Base-by-base conservation (phyloP, 345 rosid genomes). In the Cardamine occulta region DNA sequence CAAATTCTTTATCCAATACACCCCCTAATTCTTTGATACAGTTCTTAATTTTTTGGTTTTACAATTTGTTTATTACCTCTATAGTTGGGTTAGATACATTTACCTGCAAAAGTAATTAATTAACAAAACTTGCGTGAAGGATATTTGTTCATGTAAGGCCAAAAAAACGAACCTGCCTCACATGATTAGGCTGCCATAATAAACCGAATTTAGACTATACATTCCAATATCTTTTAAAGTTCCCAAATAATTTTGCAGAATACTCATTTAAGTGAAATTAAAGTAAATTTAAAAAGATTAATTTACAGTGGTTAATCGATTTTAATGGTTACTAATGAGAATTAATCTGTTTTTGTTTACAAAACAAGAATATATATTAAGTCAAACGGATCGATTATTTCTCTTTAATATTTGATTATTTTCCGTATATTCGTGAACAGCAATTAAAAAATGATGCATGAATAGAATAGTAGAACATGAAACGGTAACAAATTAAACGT, bases 401-500 rank as follows among this genome's bases (percentile, higher is more conserved):
- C 48, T 63, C 28, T 26, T 26, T 26, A 26, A 26, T 21, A 21
- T 21, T 21, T 21, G 23, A 21, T 21, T 21, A 35, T 12, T n/a
- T 35, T 63, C 40, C 31, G 3, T 35, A 26, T 37, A 24, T 72
- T 51, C 49, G 60, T 59, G 49, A 51, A 62, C 21, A 37, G 3
- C 2, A 49, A 12, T 13, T 3, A 24, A 14, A 60, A 13, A 6
- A 21, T 5, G 15, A 53, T 35, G 42, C 2, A 42, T 7, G 23
- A 26, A 34, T 34, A n/a, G 23, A 35, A 34, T 34, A n/a, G 21
- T 39, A 10, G 57, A 76, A 23, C 35, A 11, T 49, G 58, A 69
- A 69, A 69, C 71, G 65, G 70, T 56, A 70, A 17, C 28, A 54
- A 63, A 63, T 40, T 37, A 76, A 62, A 76, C 14, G 42, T 19